Percentiles rank a stretch among this genome's conserved stretches.
Evolutionary conservation across 257 asterid genomes (phyloP).

Genomic region (Lavandula angustifolia): DNA sequence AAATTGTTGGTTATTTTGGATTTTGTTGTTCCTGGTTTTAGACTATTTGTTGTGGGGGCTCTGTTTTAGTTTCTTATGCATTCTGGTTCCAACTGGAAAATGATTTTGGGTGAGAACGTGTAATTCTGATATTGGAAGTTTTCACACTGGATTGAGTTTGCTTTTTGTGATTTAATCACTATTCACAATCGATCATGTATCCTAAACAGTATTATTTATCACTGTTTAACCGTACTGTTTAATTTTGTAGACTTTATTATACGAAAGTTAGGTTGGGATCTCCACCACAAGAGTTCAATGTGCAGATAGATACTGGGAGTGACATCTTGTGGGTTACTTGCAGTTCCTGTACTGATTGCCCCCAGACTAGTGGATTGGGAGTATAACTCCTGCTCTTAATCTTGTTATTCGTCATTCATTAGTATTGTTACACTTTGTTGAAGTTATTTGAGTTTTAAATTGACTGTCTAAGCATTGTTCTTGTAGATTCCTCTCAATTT

Average conservation of each 20-base stretch:
- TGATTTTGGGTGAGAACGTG: not conserved
- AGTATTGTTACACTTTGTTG: not conserved
- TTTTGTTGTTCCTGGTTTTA: conserved; percentile 21
- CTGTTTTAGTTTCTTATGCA: not conserved
- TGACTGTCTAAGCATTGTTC: conserved; percentile 10
- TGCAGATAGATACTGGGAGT: conserved; percentile 83
- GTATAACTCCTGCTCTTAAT: conserved; percentile 34
- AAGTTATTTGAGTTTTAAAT: conserved; percentile 24
- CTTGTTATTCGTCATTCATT: conserved; percentile 12
- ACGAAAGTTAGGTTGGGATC: conserved; percentile 72
- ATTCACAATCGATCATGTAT: not conserved
- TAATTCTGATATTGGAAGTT: conserved; percentile 18
- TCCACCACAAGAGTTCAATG: conserved; percentile 61
- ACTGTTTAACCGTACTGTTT: conserved; percentile 27
- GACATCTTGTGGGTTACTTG: conserved; percentile 77
- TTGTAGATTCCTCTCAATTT: conserved; percentile 75
- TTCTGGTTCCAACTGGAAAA: not conserved
- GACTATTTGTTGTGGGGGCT: not conserved
- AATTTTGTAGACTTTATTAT: conserved; percentile 57
- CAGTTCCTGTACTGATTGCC: conserved; percentile 59
- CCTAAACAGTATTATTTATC: not conserved
- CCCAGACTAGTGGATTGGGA: conserved; percentile 58
- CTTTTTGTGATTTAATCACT: conserved; percentile 4
- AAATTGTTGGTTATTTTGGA: conserved; percentile 24
- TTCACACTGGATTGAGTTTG: conserved; percentile 17